Evolutionary conservation across 441 rosid species (phyloP), one percentile per base, ranked within the genome.

Genomic region (Cnidoscolus chayamansa): DNA sequence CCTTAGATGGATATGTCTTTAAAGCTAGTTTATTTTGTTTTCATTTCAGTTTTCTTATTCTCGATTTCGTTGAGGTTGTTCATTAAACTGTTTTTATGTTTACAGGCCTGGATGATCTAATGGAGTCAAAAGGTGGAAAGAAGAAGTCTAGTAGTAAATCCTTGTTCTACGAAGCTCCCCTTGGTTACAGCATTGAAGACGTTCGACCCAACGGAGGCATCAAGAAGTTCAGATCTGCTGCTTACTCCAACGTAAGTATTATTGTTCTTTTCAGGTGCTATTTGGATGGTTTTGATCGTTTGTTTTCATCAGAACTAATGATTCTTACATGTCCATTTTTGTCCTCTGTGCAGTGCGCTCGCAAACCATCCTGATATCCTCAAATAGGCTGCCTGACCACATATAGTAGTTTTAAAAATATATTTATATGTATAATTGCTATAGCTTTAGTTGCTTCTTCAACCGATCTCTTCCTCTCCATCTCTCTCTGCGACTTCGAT

Each of bases 111-210:
- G 68, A 91, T 89, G 97, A 78, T 77, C 89, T 81, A 87, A 92
- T 92, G 97, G 94, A 92, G 84, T 83, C 91, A 1, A 87, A 92
- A 89, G 90, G 91, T 72, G 94, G 97, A 70, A 88, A 88, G 68
- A 87, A 88, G 86, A 89, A 84, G 87, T 88, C 89, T 40, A 40
- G 45, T 40, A 40, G 45, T 84, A 87, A 80, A 81, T 76, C 86
- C 5, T 72, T 84, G 30, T 85, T 83, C 84, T 90, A 87, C 83
- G 96, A 92, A 88, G 96, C 97, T 82, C 94, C 97, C 61, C 96
- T 92, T 40, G 96, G 92, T 72, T 92, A 90, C 84, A 81, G 89
- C 91, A 92, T 87, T 80, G 97, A 92, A 83, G 97, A 92, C 91
- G 55, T 92, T 76, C 84, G 97, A 75, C 97, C 97, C 16, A 83